Base-by-base conservation (phyloP, 2,329 filamentous ascomycete genomes). In the Fusarium globosum region DNA sequence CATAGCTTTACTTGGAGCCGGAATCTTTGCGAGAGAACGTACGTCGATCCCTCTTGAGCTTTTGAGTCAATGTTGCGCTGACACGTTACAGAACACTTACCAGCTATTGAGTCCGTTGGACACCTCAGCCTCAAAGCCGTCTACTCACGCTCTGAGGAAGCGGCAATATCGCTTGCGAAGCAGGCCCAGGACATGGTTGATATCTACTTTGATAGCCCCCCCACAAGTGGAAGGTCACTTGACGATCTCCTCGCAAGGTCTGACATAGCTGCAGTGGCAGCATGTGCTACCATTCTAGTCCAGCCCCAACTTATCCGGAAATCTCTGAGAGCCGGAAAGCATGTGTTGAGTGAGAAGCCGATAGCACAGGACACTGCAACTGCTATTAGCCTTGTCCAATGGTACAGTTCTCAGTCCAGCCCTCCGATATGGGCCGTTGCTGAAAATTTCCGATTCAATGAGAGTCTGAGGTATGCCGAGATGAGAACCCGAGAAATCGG, bases 381-480 rank as follows among this genome's bases (percentile, higher is more conserved):
- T 33, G 51, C 60, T 16, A 26, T 6, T 2, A 26, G n/a, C 2
- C 60, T 62, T 21, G 21, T 62, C 33, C 15, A 39, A n/a, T 62
- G 60, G 60, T 71, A 71, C 45, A 46, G 26, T 14, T 38, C 55
- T 15, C 61, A 62, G 30, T 38, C 63, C 16, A 59, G 51, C 5
- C 42, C 46, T 38, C 43, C 61, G 18, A 56, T 62, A 16, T 71
- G 68, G 68, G 41, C 42, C n/a, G 45, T 71, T 45, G 68, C 60
- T 16, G 65, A 71, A 39, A 71, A 71, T 14, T 71, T 67, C 41
- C 55, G 68, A 2, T 71, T 69, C n/a, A 46, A 69, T 16, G 60
- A 68, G 53, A 69, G 60, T 23, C 43, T 65, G 15, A 55, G 23
- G 42, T 69, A 55, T 51, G 68, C 65, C 28, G 58, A 42, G 26